These are phyloP conservation scores for Diplosphaera chodatii DNA, from an alignment of 139 green algal genomes.

Conservation along the genomic window DNA sequence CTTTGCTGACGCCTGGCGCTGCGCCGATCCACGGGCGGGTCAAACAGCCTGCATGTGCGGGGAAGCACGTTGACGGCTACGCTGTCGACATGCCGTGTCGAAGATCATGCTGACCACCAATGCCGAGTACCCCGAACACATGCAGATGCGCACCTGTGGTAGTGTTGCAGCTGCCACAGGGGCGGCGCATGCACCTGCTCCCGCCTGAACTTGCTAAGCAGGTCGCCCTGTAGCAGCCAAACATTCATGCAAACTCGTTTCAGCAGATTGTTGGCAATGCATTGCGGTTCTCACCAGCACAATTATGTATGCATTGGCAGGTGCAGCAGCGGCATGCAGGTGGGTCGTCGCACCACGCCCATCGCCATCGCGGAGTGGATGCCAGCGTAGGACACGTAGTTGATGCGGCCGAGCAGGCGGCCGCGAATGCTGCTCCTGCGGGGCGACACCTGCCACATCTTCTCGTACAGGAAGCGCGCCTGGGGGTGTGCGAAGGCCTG, in stretches of 20 bases:
- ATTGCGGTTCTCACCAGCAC: no score
- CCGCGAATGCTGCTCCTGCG: no score
- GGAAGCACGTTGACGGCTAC: no score
- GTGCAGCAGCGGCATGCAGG: no score
- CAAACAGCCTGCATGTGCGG: background rate
- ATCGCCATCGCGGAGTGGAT: constrained; percentile 6
- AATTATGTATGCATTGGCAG: no score
- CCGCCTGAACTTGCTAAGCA: background rate
- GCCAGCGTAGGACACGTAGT: background rate
- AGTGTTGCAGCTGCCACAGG: constrained; percentile 2
- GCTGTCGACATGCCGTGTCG: no score
- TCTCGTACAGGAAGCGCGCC: constrained; percentile 14
- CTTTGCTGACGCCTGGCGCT: background rate
- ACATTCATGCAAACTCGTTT: no score
- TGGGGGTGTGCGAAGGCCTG: constrained; percentile 10
- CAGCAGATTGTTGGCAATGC: no score
- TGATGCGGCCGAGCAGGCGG: background rate
- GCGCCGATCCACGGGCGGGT: background rate
- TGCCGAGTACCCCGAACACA: no score
- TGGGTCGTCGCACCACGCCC: constrained; percentile 5
- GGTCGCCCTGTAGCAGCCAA: constrained; percentile 5
- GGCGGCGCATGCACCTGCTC: background rate
- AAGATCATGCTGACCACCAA: no score
- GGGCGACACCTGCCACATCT: background rate
- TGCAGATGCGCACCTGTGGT: no score